phyloP scores from a whole-genome alignment of 768 basidiomycete genomes.

The Rhizopogon sp. region DNA sequence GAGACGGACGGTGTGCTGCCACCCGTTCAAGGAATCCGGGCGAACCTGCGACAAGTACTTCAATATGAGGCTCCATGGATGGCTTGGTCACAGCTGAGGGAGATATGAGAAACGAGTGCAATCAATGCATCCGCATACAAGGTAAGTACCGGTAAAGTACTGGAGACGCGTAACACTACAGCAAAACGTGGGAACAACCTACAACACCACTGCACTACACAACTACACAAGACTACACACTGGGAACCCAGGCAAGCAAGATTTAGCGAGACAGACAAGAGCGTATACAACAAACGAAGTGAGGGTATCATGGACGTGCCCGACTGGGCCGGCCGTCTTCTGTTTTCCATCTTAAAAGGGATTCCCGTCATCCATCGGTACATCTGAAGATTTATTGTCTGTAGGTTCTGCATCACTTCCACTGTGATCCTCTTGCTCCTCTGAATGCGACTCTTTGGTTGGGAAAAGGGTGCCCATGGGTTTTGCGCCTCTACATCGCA shows the following conservation, averaged over 20 bases:
- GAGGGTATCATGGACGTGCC: conserved; percentile 14
- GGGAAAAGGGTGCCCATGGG: conserved; percentile 58
- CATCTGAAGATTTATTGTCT: conserved; percentile 20
- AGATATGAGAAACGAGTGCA: background rate
- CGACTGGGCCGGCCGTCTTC: conserved; percentile 4
- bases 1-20: conserved; percentile 6
- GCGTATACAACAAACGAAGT: conserved; percentile 18
- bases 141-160: background rate
- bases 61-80: background rate
- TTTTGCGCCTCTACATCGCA: conserved; percentile 45
- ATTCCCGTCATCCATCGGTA: conserved; percentile 53
- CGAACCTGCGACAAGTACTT: background rate
- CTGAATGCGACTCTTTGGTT: conserved; percentile 29
- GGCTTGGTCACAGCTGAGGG: background rate
- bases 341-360: conserved; percentile 47
- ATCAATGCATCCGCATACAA: background rate
- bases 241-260: conserved; percentile 16
- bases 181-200: conserved; percentile 23
- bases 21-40: background rate
- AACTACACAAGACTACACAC: conserved; percentile 5
- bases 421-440: conserved; percentile 28
- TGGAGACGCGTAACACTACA: conserved; percentile 5
- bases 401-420: conserved; percentile 35
- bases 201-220: background rate
- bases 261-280: conserved; percentile 26